These are phyloP conservation scores for Eutrema heterophyllum DNA, from an alignment of 345 rosid species.

Conservation along the genomic window DNA sequence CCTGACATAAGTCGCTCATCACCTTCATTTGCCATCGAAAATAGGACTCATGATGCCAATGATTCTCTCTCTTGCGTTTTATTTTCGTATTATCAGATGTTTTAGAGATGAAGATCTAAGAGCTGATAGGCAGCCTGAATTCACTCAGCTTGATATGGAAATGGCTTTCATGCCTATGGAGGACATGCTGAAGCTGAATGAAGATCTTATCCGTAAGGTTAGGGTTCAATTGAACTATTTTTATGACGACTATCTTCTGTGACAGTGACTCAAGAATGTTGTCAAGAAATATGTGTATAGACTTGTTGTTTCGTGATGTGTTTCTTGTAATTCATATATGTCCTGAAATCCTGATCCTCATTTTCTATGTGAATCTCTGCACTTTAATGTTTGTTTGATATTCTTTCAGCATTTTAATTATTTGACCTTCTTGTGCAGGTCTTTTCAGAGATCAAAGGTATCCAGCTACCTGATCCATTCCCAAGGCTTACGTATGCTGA, in stretches of 20 bases:
- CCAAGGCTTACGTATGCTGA: constrained; percentile 90
- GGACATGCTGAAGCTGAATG: constrained; percentile 87
- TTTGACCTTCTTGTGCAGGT: constrained; percentile 47
- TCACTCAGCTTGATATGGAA: constrained; percentile 98
- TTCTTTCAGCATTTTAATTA: not conserved
- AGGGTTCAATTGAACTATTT: constrained; percentile 3
- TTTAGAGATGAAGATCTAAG: constrained; percentile 98
- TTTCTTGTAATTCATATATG: not conserved
- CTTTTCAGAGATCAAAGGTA: constrained; percentile 75
- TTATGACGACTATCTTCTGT: not conserved
- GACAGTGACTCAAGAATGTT: not conserved
- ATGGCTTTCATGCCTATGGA: constrained; percentile 86
- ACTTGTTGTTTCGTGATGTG: not conserved
- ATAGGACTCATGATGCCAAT: not conserved
- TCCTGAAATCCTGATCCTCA: not conserved
- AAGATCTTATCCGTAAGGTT: constrained; percentile 88
- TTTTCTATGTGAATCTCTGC: not conserved
- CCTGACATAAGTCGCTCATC: not conserved
- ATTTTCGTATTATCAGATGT: constrained; percentile 47
- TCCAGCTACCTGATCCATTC: constrained; percentile 75
- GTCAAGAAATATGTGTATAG: not conserved
- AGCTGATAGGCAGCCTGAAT: constrained; percentile 98
- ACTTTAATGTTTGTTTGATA: not conserved
- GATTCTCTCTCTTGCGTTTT: constrained; percentile 14
- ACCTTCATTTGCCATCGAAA: constrained; percentile 7